These are phyloP conservation scores for Cryptococcus amylolentus DNA, from an alignment of 1,284 basidiomycete genomes.

Conservation along the genomic window DNA sequence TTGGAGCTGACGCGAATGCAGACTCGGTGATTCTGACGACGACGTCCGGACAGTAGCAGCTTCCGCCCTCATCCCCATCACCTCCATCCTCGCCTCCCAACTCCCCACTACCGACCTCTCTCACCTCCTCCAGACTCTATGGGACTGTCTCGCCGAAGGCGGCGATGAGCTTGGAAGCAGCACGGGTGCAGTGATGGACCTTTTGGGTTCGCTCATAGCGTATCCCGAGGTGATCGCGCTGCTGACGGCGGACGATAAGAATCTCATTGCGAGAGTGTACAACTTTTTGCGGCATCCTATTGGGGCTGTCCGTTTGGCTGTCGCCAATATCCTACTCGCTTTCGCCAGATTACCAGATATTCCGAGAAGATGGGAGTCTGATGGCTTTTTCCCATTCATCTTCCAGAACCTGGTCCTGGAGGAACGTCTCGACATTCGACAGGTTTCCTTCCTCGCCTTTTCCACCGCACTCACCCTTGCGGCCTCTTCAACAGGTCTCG, in stretches of 20 bases:
- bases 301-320: slow-evolving; percentile 84
- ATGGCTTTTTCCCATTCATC: slow-evolving; percentile 74
- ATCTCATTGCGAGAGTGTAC: slow-evolving; percentile 83
- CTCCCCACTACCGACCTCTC: slow-evolving; percentile 66
- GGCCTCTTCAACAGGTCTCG: slow-evolving; percentile 53
- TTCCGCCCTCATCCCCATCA: slow-evolving; percentile 82
- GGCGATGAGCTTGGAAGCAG: slow-evolving; percentile 97
- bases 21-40: slow-evolving; percentile 86
- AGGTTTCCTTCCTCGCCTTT: slow-evolving; percentile 77
- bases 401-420: slow-evolving; percentile 96
- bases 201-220: slow-evolving; percentile 55
- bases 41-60: slow-evolving; percentile 96
- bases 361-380: slow-evolving; percentile 74
- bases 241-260: slow-evolving; percentile 15
- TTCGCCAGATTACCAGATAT: slow-evolving; percentile 77
- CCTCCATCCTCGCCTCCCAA: slow-evolving; percentile 70
- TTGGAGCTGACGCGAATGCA: slow-evolving; percentile 41
- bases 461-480: slow-evolving; percentile 63
- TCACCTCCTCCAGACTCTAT: slow-evolving; percentile 76
- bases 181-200: slow-evolving; percentile 95
- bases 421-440: slow-evolving; percentile 79
- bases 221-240: slow-evolving; percentile 28
- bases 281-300: slow-evolving; percentile 99
- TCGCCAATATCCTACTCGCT: slow-evolving; percentile 81
- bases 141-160: slow-evolving; percentile 86